phyloP scores from a whole-genome alignment of 495 filamentous ascomycete genomes.

The Penicillium nucicola region DNA sequence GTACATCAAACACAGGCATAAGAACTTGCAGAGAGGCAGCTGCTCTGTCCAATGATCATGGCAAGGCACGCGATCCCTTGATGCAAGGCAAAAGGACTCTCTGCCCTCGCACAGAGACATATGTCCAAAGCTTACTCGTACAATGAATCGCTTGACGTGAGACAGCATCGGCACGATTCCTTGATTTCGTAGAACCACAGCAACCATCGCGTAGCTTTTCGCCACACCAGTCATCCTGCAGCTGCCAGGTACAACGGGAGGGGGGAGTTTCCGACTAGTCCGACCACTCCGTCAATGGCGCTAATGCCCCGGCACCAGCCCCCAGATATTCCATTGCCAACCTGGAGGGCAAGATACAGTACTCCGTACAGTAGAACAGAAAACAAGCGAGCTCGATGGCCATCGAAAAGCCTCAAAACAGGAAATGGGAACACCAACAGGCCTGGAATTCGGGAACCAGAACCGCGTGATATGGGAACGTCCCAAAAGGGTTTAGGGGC shows the following conservation, averaged over 20 bases:
- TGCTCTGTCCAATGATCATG: background rate
- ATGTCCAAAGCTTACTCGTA: background rate
- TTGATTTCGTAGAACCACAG: background rate
- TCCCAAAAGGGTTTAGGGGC: conserved; percentile 2
- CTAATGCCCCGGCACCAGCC: conserved; percentile 8
- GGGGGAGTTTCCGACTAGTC: conserved; percentile 7
- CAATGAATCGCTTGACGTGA: background rate
- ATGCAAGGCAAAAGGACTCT: background rate
- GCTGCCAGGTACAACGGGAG: conserved; percentile 25
- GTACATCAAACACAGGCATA: background rate
- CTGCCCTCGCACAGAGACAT: background rate
- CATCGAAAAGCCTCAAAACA: background rate
- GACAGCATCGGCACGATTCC: background rate
- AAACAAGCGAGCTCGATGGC: background rate
- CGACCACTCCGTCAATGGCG: conserved; percentile 13
- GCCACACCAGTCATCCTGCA: conserved; percentile 10
- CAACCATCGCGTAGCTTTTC: background rate
- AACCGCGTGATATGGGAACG: background rate
- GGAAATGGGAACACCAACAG: background rate
- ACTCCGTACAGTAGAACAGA: no score
- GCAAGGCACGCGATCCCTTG: background rate
- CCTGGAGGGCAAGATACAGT: no score
- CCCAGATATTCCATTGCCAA: background rate
- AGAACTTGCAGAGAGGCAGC: background rate
- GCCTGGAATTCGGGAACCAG: background rate